Evolutionary conservation across 768 basidiomycete species (phyloP).

Genomic region (Lactifluus piperatus): DNA sequence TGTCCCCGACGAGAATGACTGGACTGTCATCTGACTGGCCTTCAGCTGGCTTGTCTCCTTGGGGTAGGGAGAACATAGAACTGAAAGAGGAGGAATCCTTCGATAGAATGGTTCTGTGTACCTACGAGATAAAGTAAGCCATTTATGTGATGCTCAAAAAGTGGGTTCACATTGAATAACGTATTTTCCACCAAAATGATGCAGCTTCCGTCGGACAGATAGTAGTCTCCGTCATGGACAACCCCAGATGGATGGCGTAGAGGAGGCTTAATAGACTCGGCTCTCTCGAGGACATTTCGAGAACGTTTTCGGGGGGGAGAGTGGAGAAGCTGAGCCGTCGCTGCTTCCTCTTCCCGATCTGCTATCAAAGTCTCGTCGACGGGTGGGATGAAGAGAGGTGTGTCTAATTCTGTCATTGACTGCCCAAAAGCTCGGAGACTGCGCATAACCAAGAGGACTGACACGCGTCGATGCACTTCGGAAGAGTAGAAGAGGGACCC

Average conservation of each 20-base stretch:
- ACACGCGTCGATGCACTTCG: background rate
- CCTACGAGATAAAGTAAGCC: background rate
- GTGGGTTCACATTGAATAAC: slow-evolving; percentile 17
- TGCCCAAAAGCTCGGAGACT: background rate
- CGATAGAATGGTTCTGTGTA: slow-evolving; percentile 32
- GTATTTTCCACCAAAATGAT: slow-evolving; percentile 18
- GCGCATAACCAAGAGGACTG: background rate
- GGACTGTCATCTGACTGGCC: slow-evolving; percentile 60
- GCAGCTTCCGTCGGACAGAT: slow-evolving; percentile 20
- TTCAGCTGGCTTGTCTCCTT: slow-evolving; percentile 41
- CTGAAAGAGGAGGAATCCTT: slow-evolving; percentile 57
- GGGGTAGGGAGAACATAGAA: slow-evolving; percentile 59
- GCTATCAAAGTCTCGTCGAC: slow-evolving; percentile 5
- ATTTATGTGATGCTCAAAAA: background rate
- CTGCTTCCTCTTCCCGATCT: slow-evolving; percentile 7
- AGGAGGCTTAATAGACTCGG: slow-evolving; percentile 3
- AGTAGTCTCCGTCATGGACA: slow-evolving; percentile 17
- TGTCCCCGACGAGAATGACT: slow-evolving; percentile 54
- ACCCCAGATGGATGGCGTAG: background rate
- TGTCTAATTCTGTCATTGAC: slow-evolving; percentile 17
- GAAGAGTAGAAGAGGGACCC: too few species aligned
- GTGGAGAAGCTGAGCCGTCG: slow-evolving; percentile 13
- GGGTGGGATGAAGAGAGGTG: slow-evolving; percentile 20
- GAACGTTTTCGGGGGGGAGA: slow-evolving; percentile 19
- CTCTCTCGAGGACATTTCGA: slow-evolving; percentile 3